These are phyloP conservation scores for Pseudozyma thailandica DNA, from an alignment of 1,284 basidiomycete genomes.

Conservation along the genomic window DNA sequence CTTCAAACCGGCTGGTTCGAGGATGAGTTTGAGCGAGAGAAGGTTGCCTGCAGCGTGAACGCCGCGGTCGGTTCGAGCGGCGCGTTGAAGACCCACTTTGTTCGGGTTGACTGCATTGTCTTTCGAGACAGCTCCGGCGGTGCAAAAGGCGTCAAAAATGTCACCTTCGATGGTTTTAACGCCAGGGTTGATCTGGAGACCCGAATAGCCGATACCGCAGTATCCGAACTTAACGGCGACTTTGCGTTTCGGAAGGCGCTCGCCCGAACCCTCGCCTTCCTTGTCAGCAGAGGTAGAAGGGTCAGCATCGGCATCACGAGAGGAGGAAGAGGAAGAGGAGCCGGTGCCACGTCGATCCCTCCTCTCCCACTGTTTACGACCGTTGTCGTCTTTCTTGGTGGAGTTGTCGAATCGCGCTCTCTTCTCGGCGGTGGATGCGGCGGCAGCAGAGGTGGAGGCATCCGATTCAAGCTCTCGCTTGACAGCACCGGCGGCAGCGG, in stretches of 20 bases:
- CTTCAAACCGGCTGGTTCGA: slow-evolving; percentile 68
- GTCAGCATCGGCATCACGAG: not conserved
- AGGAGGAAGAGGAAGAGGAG: not conserved
- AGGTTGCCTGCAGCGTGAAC: slow-evolving; percentile 97
- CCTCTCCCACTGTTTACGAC: slow-evolving; percentile 34
- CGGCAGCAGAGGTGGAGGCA: not conserved
- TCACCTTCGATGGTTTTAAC: slow-evolving; percentile 89
- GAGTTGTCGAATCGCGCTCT: slow-evolving; percentile 29
- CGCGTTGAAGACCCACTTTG: slow-evolving; percentile 87
- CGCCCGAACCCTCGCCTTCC: not conserved
- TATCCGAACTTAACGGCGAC: slow-evolving; percentile 73
- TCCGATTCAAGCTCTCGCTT: slow-evolving; percentile 24
- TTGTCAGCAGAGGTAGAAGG: not conserved
- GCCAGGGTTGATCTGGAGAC: slow-evolving; percentile 84
- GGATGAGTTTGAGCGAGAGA: slow-evolving; percentile 69
- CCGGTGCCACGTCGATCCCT: slow-evolving; percentile 41
- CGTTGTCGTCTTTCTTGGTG: not conserved
- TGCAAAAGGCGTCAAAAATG: slow-evolving; percentile 86
- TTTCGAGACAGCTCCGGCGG: slow-evolving; percentile 87
- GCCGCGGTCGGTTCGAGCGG: slow-evolving; percentile 95
- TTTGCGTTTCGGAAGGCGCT: slow-evolving; percentile 72
- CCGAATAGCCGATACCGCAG: slow-evolving; percentile 78
- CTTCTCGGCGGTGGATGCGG: too few species aligned
- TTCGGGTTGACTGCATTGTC: slow-evolving; percentile 92
- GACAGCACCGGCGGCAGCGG: slow-evolving; percentile 9